Evolutionary conservation across 441 rosid species (phyloP), one percentile per base, ranked within the genome.

Genomic region (Pelargonium cotyledonis): DNA sequence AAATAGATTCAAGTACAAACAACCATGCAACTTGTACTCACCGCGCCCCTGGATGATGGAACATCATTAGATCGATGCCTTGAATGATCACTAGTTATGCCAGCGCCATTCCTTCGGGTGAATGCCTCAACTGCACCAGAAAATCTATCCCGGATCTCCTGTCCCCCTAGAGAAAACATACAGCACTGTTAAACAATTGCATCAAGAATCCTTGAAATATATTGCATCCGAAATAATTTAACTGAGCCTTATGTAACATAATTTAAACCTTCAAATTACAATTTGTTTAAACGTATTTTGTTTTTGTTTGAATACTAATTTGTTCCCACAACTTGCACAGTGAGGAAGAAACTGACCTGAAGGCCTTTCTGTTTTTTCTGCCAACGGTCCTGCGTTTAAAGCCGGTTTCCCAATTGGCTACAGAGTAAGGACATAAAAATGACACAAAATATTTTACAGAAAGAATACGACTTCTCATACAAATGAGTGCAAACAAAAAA

Each of bases 71-170:
- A 72, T 82, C 80, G 77, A 68, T 81, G 82, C 76, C 85, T 88
- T 4, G 83, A 74, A 69, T 81, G 87, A 69, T 90, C 94, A 67
- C 78, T 82, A 74, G 72, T 89, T n/a, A 85, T 87, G 64, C 89
- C 81, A 16, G 86, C 69, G 5, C 83, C 77, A 79, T 87, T 90
- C 70, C 86, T 87, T 68, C 96, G 76, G 63, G 93, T 76, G 80
- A 95, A 89, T 74, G 90, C 96, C 75, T 91, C 98, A 47, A 87
- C 96, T 66, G 98, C 97, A 76, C 96, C 99, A 2, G 97, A 85
- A 64, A 85, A 76, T 86, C 88, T 89, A 14, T 86, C 97, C 3
- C 94, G 92, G 5, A 84, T 83, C 65, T 95, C 98, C 76, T 81
- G 91, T 65, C 95, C 97, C 65, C 82, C 89, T 86, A 78, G 10